These are phyloP conservation scores for Flagelloscypha sp. DNA, from an alignment of 768 basidiomycete species.

Conservation along the genomic window DNA sequence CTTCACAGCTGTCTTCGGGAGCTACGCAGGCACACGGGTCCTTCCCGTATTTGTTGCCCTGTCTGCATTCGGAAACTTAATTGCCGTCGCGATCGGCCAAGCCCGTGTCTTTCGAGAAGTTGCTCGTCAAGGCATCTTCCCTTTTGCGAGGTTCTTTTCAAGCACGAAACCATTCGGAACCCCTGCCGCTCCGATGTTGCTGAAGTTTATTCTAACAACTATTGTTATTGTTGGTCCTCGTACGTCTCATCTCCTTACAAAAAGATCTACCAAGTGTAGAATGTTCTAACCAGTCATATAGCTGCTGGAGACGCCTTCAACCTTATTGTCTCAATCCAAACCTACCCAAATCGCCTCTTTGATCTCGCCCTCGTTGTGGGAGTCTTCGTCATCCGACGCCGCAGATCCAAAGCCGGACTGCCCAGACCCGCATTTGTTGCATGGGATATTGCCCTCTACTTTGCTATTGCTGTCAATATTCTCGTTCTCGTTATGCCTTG, in stretches of 20 bases:
- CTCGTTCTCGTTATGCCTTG: constrained; percentile 33
- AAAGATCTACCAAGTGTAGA: background rate
- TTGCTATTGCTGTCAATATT: constrained; percentile 28
- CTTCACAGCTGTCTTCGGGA: constrained; percentile 42
- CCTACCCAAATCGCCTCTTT: constrained; percentile 29
- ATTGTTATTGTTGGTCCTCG: constrained; percentile 40
- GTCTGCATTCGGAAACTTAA: constrained; percentile 32
- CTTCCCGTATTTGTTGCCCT: constrained; percentile 31
- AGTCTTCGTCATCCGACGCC: constrained; percentile 27
- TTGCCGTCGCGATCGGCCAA: constrained; percentile 30
- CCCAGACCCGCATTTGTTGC: constrained; percentile 26
- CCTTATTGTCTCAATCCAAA: constrained; percentile 20
- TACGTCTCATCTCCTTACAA: background rate
- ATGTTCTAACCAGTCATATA: background rate
- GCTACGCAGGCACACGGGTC: constrained; percentile 23
- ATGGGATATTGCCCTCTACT: constrained; percentile 28
- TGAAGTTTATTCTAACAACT: constrained; percentile 37
- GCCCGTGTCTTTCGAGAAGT: constrained; percentile 40
- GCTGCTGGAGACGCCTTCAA: background rate
- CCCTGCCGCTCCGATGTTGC: constrained; percentile 35
- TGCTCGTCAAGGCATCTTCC: constrained; percentile 43
- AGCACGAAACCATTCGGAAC: constrained; percentile 45
- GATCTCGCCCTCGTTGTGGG: constrained; percentile 27
- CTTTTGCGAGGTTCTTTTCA: constrained; percentile 41
- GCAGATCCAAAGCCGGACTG: constrained; percentile 22